phyloP scores from a whole-genome alignment of 805 yeast species.

The Ogataea degrootiae region DNA sequence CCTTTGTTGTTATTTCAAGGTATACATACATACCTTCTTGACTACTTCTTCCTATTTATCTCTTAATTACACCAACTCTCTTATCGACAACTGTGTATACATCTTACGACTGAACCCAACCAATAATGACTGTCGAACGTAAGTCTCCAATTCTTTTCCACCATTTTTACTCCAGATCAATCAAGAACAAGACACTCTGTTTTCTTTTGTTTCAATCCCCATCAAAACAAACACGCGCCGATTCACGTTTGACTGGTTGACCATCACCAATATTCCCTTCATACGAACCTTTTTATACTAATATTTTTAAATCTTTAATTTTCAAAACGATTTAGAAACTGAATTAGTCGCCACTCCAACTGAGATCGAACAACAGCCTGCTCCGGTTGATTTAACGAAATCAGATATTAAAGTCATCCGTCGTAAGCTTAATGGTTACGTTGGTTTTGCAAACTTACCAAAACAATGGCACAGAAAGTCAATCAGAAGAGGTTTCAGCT shows the following conservation, averaged over 20 bases:
- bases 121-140: conserved; percentile 20
- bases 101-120: neutral
- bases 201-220: neutral
- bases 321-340: too few relatives aligned
- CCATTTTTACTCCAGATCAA: neutral
- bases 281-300: neutral
- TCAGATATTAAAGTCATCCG: conserved; percentile 58
- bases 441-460: conserved; percentile 96
- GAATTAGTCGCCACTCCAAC: too few relatives aligned
- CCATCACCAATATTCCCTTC: too few relatives aligned
- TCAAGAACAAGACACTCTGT: neutral
- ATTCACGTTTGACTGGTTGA: neutral
- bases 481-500: conserved; percentile 79
- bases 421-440: conserved; percentile 85
- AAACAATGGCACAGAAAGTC: conserved; percentile 98
- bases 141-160: conserved; percentile 4
- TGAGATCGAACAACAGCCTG: neutral
- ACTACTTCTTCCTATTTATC: too few relatives aligned
- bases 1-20: too few relatives aligned
- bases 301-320: neutral
- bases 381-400: conserved; percentile 3
- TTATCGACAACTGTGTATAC: neutral
- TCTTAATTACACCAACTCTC: too few relatives aligned
- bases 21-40: too few relatives aligned
- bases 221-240: neutral